phyloP scores from a whole-genome alignment of 192 early-diverging fungal genomes.

The Funneliformis mosseae region DNA sequence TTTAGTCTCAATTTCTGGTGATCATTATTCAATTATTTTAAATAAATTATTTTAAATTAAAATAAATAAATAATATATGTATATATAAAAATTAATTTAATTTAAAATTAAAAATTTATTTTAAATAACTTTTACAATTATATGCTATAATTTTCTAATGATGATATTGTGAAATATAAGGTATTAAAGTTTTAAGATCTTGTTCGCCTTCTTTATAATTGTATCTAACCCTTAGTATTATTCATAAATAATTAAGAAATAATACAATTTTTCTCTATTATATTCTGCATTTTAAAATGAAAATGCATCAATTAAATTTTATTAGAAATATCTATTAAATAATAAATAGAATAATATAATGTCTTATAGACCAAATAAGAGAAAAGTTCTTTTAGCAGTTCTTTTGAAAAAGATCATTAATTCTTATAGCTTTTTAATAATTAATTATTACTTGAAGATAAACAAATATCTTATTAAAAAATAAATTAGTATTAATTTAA shows the following conservation, averaged over 20 bases:
- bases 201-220: neutral
- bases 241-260: neutral
- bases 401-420: slow-evolving; percentile 12
- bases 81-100: too few species aligned
- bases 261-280: neutral
- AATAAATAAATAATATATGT: too few species aligned
- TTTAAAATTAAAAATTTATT: too few species aligned
- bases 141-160: slow-evolving; percentile 6
- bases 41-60: too few species aligned
- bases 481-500: too few species aligned
- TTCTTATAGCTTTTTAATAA: neutral
- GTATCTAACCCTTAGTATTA: neutral
- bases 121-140: slow-evolving; percentile 22
- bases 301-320: neutral
- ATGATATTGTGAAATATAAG: neutral
- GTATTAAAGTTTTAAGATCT: slow-evolving; percentile 9
- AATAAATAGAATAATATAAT: neutral
- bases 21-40: too few species aligned
- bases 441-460: too few species aligned
- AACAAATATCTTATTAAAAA: too few species aligned
- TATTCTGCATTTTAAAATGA: neutral
- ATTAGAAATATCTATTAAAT: too few species aligned
- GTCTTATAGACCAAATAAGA: too few species aligned
- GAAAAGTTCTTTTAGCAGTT: neutral
- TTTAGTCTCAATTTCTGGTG: too few species aligned